Percentiles rank a stretch among this genome's conserved stretches.
Conservation (phyloP, 169 alveolate genomes). For the Plasmodium gaboni region DNA sequence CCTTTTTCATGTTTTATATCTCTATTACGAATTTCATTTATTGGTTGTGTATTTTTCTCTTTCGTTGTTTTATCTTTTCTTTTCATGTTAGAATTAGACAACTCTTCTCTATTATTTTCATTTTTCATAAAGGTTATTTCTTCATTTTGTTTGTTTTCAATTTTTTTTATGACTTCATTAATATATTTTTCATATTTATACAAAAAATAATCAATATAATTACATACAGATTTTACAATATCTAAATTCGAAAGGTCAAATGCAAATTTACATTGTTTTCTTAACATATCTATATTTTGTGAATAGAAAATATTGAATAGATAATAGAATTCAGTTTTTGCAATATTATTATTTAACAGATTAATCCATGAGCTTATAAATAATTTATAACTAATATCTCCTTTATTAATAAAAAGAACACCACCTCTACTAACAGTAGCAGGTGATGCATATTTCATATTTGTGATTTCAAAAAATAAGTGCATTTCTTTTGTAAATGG, state of each 20-base stretch:
- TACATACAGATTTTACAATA: conserved; percentile 89
- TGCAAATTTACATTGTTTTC: conserved; percentile 86
- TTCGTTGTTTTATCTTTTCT: background rate
- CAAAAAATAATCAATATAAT: conserved; percentile 90
- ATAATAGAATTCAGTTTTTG: conserved; percentile 91
- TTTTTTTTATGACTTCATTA: conserved; percentile 83
- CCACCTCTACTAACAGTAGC: conserved; percentile 99
- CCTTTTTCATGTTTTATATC: background rate
- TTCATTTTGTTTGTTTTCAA: conserved; percentile 77
- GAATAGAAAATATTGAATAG: conserved; percentile 90
- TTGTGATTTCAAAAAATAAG: conserved; percentile 95
- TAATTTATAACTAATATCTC: conserved; percentile 96
- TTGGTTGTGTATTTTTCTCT: background rate
- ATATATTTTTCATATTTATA: conserved; percentile 87
- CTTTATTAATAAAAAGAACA: conserved; percentile 95
- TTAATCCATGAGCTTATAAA: conserved; percentile 95
- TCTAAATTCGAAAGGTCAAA: conserved; percentile 93
- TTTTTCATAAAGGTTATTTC: background rate
- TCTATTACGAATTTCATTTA: background rate
- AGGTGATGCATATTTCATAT: conserved; percentile 96
- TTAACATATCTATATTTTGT: conserved; percentile 80
- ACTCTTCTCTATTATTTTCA: background rate
- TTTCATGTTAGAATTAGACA: background rate
- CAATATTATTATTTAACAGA: conserved; percentile 89
- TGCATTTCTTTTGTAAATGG: conserved; percentile 95